Evolutionary conservation across 2,329 filamentous ascomycete genomes (phyloP), one percentile per base, ranked within the genome.

Genomic region (Colletotrichum karsti): DNA sequence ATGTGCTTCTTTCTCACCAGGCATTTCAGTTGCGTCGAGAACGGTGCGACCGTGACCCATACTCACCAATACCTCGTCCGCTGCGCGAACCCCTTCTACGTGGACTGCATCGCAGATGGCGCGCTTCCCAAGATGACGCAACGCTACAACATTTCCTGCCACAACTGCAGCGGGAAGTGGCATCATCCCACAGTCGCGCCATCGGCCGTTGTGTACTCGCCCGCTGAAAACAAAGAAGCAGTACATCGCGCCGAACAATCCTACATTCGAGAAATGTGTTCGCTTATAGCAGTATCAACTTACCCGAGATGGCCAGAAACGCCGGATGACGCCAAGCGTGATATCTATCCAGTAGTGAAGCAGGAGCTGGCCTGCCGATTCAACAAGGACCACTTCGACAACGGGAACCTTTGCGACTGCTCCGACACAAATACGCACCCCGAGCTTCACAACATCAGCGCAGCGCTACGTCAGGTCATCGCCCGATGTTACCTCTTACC

Each of bases 361-460:
- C 54, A 64, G 13, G 68, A 70, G 22, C 41, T 37, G 46, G 68
- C 68, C 28, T 70, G 64, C 26, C 58, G 59, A 41, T 69, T 70
- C 55, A 24, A 63, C 58, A 63, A 63, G 20, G 24, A 60, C 30
- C 68, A 70, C 18, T 60, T 69, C 12, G 46, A 54, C 9, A 55
- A 50, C 3, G 46, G 53, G 9, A 8, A 37, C 33, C 5, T 20
- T 5, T 70, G 68, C 33, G 30, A 26, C 7, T 63, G 41, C 30
- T 6, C 7, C 7, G 48, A 68, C 28, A 33, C 35, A 10, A 54
- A 60, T 33, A 20, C 26, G 1, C 13, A 37, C 8, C 53, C 67
- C 8, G 67, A 69, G 13, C 18, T 51, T 18, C 53, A 67, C 42
- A 69, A 68, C 39, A n/a, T 50, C 30, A 26, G 42, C 12, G 63